A percentile compares a stretch with the other conserved stretches of the same genome.
Evolutionary conservation across 2,329 filamentous ascomycete species (phyloP).

Genomic region (Bipolaris bicolor): DNA sequence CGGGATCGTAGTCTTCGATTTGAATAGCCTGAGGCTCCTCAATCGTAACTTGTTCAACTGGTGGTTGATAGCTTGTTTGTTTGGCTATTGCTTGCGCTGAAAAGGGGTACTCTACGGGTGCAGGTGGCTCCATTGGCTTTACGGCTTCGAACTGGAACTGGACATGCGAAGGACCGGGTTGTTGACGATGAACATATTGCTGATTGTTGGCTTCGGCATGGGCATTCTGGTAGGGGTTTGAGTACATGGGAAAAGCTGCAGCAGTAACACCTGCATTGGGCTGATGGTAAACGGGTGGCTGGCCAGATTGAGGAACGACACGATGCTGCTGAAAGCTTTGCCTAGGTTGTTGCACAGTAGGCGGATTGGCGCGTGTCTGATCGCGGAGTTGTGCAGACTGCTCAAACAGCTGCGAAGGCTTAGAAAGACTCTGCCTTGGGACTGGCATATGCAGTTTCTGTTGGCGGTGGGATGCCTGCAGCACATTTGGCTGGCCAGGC

Average conservation of each 20-base stretch:
- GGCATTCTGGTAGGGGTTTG: not conserved
- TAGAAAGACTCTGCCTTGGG: not conserved
- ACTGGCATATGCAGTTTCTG: constrained; percentile 5
- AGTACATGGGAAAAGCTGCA: not conserved
- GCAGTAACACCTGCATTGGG: constrained; percentile 1
- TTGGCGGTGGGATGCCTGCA: constrained; percentile 14
- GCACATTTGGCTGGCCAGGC: constrained; percentile 1
- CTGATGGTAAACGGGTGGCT: constrained; percentile 21
- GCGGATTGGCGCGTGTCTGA: constrained; percentile 21
- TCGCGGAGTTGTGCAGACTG: constrained; percentile 27
- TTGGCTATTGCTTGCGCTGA: constrained; percentile 9
- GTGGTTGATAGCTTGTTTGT: constrained; percentile 13
- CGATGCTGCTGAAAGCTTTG: constrained; percentile 3
- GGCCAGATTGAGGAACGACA: constrained; percentile 11
- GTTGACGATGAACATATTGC: constrained; percentile 6
- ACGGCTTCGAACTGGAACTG: constrained; percentile 3
- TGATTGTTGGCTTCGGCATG: not conserved
- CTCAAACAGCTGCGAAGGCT: constrained; percentile 16
- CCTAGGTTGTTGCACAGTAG: constrained; percentile 7
- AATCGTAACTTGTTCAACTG: constrained; percentile 11
- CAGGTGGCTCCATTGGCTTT: constrained; percentile 6
- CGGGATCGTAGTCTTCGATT: constrained; percentile 55
- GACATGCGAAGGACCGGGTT: not conserved
- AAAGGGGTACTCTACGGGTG: constrained; percentile 4
- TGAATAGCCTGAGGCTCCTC: constrained; percentile 15